phyloP scores from a whole-genome alignment of 805 yeast genomes.

The Yarrowia phangngaensis region DNA sequence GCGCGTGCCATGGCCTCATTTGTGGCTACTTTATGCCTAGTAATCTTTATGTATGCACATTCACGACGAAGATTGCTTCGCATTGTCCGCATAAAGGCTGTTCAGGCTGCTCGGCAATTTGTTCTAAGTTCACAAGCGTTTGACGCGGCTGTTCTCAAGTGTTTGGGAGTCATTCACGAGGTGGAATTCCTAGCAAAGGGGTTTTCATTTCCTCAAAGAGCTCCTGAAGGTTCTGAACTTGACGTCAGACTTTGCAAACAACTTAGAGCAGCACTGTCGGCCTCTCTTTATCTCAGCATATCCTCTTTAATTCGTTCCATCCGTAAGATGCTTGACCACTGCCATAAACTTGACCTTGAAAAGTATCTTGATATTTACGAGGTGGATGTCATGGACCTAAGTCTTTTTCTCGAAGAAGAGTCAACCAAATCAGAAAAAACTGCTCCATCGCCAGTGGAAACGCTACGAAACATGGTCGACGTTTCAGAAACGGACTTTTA shows the following conservation, averaged over 20 bases:
- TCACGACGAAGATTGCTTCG: slow-evolving; percentile 38
- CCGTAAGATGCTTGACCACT: slow-evolving; percentile 35
- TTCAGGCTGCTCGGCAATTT: slow-evolving; percentile 33
- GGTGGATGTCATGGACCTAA: slow-evolving; percentile 33
- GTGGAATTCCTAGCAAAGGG: slow-evolving; percentile 36
- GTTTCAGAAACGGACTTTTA: slow-evolving; percentile 29
- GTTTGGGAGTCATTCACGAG: slow-evolving; percentile 36
- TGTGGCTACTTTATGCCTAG: slow-evolving; percentile 34
- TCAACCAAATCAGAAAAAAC: neutral
- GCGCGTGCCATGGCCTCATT: slow-evolving; percentile 31
- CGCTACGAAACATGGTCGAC: slow-evolving; percentile 8
- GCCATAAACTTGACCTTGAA: slow-evolving; percentile 40
- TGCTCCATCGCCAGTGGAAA: slow-evolving; percentile 8
- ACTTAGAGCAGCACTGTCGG: slow-evolving; percentile 37
- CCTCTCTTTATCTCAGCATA: slow-evolving; percentile 37
- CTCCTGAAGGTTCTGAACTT: slow-evolving; percentile 26
- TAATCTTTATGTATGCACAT: slow-evolving; percentile 37
- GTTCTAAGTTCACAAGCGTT: slow-evolving; percentile 33
- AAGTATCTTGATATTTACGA: slow-evolving; percentile 48
- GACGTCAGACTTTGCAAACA: slow-evolving; percentile 34
- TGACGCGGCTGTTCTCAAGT: slow-evolving; percentile 35
- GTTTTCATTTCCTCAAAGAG: slow-evolving; percentile 27
- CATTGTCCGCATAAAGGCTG: slow-evolving; percentile 35
- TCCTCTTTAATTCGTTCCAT: slow-evolving; percentile 38
- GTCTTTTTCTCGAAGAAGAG: slow-evolving; percentile 16